A percentile compares a stretch with the other conserved stretches of the same genome.
Conservation (phyloP, 495 filamentous ascomycete species). For the Aspergillus steynii region DNA sequence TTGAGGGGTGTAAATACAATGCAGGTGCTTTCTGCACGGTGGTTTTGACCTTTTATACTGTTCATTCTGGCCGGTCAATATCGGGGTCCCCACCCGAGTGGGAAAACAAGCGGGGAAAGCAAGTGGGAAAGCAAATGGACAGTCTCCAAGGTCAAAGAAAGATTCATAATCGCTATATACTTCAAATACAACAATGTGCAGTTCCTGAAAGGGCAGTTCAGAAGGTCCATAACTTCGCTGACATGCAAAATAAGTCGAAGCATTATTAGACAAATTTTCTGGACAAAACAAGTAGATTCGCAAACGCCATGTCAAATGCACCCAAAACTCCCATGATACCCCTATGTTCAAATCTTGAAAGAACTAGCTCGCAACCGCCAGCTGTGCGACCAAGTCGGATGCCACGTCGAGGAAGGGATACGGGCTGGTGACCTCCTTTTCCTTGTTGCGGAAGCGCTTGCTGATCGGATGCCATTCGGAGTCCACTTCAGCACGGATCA, state of each 20-base stretch:
- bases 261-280: background rate
- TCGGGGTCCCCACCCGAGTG: too few species aligned
- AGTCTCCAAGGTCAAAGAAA: too few species aligned
- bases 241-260: background rate
- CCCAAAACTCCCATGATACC: background rate
- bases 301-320: constrained; percentile 2
- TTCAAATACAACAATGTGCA: background rate
- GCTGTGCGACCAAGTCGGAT: constrained; percentile 54
- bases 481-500: constrained; percentile 51
- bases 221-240: background rate
- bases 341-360: background rate
- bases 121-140: background rate
- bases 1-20: too few species aligned
- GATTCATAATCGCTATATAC: constrained; percentile 1
- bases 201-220: background rate
- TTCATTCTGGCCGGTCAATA: too few species aligned
- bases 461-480: constrained; percentile 49
- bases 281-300: background rate
- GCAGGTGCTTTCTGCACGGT: too few species aligned
- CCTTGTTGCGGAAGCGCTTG: constrained; percentile 50
- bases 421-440: constrained; percentile 57
- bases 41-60: too few species aligned
- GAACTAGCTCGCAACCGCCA: constrained; percentile 46
- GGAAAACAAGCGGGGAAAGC: too few species aligned
- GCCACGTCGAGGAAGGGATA: constrained; percentile 59